Base-by-base conservation (phyloP, 495 filamentous ascomycete species). In the Penicillium canariense region DNA sequence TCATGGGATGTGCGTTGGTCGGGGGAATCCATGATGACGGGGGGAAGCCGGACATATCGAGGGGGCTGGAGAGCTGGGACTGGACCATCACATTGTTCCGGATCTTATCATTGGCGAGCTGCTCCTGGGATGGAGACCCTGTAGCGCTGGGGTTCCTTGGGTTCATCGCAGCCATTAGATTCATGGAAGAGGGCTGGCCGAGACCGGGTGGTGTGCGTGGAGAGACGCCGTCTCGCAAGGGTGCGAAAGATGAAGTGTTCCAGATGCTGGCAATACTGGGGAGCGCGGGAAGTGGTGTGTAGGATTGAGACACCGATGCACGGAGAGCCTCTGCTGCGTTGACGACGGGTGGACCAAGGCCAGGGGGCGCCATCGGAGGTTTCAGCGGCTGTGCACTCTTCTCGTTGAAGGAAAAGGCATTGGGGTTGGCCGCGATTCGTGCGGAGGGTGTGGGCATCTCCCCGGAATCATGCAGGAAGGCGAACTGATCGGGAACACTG, bases 211-310 rank as follows among this genome's bases (percentile, higher is more conserved):
- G 67, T 12, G 69, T 71, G 12, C 69, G 54, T 3, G 74, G 71
- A 28, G 72, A 69, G 15, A 64, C 47, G 18, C 56, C 57, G 30
- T 75, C 70, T 58, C 55, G 57, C 26, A 69, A 47, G 54, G 68
- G 27, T 62, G 67, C 5, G 62, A 68, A 36, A 72, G 70, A 35
- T 10, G 63, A 68, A 0, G 73, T 74, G 47, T 75, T 80, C 74
- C 71, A 77, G 42, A 81, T 80, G 48, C 72, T 63, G 45, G 71
- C 69, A 15, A 81, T 80, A 47, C 72, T 63, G 47, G 71, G 71
- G 18, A 78, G 64, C 9, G 68, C 27, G 14, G 68, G 65, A 6
- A 67, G 53, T 1, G 74, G 67, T 1, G 68, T 68, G 49, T 70
- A 78, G 14, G 68, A 68, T 43, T 71, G 72, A 18, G 71, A 58